phyloP scores from a whole-genome alignment of 2,329 filamentous ascomycete species.

The Colletotrichum graminicola region DNA sequence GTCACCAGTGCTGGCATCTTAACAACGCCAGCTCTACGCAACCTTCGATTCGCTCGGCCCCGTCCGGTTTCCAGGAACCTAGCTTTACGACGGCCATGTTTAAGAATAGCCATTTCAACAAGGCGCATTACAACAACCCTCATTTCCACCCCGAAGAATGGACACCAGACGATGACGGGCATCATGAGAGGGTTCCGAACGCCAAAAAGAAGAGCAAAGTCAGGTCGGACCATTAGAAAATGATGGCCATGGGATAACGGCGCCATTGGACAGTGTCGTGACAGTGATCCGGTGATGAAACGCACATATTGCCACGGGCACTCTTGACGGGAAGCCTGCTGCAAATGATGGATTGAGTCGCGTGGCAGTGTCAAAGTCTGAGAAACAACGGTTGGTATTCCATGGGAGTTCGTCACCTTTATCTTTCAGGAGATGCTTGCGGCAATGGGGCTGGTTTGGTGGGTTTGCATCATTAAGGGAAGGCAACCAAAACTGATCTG shows the following conservation, averaged over 20 bases:
- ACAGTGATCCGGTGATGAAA: background rate
- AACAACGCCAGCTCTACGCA: conserved; percentile 51
- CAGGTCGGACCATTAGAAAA: conserved; percentile 29
- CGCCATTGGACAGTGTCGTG: conserved; percentile 11
- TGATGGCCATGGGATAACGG: conserved; percentile 22
- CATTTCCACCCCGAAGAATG: conserved; percentile 62
- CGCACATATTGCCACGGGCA: too few species aligned
- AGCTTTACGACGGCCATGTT: conserved; percentile 69
- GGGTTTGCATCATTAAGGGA: conserved; percentile 18
- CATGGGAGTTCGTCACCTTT: background rate
- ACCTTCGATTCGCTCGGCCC: conserved; percentile 44
- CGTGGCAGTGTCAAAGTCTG: background rate
- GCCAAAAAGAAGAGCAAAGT: conserved; percentile 36
- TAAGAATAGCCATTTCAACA: conserved; percentile 76
- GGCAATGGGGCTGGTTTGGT: background rate
- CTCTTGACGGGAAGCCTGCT: too few species aligned
- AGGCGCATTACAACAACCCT: conserved; percentile 75
- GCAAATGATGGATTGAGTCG: background rate
- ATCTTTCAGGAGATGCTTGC: background rate
- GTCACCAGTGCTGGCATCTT: conserved; percentile 64
- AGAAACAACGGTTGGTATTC: background rate
- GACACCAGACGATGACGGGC: conserved; percentile 55
- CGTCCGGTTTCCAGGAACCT: conserved; percentile 55
- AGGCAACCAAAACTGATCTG: conserved; percentile 16
- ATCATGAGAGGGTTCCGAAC: conserved; percentile 27